Percentiles rank a stretch among this genome's conserved stretches.
Evolutionary conservation across 768 basidiomycete species (phyloP).

Genomic region (Lyophyllum semitale): DNA sequence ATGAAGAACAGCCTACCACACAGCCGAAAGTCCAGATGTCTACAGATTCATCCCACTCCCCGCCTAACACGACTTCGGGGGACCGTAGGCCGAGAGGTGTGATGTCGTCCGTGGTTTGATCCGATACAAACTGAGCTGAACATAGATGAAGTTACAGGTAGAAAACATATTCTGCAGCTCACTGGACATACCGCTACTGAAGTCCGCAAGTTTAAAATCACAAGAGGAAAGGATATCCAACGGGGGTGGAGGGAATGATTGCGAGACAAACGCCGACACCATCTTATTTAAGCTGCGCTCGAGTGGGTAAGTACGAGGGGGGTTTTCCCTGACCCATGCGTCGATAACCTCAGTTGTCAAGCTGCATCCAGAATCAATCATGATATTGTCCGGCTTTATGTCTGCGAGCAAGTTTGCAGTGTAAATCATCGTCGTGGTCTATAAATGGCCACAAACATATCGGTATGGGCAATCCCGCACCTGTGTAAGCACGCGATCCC

Average conservation of each 20-base stretch:
- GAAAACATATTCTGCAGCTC: too few relatives aligned
- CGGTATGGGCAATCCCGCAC: not conserved
- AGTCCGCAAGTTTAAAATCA: not conserved
- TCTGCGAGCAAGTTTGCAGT: not conserved
- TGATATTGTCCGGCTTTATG: not conserved
- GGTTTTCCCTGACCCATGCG: not conserved
- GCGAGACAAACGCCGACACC: not conserved
- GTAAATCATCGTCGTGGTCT: too few relatives aligned
- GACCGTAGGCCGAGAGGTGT: conserved; percentile 17
- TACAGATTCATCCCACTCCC: conserved; percentile 25
- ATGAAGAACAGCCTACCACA: conserved; percentile 16
- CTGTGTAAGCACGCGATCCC: not conserved
- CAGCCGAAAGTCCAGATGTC: conserved; percentile 34
- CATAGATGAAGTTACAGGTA: too few relatives aligned
- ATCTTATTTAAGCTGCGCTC: not conserved
- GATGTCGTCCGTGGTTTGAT: not conserved
- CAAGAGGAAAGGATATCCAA: not conserved
- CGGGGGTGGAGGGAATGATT: not conserved
- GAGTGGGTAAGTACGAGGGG: not conserved
- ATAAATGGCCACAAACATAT: not conserved
- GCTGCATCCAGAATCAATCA: not conserved
- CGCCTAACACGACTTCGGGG: conserved; percentile 27
- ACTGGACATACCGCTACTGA: not conserved
- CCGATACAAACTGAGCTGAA: not conserved
- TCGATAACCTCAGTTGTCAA: not conserved